A percentile compares a stretch with the other conserved stretches of the same genome.
phyloP scores from a whole-genome alignment of 1,284 basidiomycete genomes.

The Pisolithus thermaeus region DNA sequence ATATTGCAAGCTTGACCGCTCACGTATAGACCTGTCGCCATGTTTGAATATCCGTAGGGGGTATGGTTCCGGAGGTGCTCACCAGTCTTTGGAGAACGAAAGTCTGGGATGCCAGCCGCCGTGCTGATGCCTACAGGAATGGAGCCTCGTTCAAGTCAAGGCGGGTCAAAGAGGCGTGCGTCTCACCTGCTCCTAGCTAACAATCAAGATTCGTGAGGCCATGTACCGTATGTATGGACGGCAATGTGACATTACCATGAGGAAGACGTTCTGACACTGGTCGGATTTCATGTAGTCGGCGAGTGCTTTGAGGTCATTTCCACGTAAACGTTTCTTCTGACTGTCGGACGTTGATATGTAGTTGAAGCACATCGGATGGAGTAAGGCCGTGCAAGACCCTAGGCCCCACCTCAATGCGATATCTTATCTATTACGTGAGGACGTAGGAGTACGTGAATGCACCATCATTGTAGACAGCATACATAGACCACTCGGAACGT shows the following conservation, averaged over 20 bases:
- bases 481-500: too few species aligned
- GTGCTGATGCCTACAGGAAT: conserved; percentile 60
- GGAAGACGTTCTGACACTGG: conserved; percentile 57
- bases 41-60: not conserved
- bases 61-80: conserved; percentile 11
- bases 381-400: too few species aligned
- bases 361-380: too few species aligned
- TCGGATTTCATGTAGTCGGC: conserved; percentile 66
- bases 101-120: conserved; percentile 77
- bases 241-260: conserved; percentile 52
- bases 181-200: conserved; percentile 59
- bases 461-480: too few species aligned
- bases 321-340: conserved; percentile 1
- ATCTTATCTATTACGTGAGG: too few species aligned
- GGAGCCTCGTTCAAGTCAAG: not conserved
- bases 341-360: too few species aligned
- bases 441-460: too few species aligned
- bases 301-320: conserved; percentile 39
- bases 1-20: conserved; percentile 13
- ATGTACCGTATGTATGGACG: not conserved
- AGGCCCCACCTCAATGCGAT: too few species aligned
- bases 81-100: conserved; percentile 74
- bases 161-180: not conserved
- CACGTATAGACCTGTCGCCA: conserved; percentile 45
- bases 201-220: conserved; percentile 2